Evolutionary conservation across 2,329 filamentous ascomycete species (phyloP).

Genomic region (Alternaria sp.): DNA sequence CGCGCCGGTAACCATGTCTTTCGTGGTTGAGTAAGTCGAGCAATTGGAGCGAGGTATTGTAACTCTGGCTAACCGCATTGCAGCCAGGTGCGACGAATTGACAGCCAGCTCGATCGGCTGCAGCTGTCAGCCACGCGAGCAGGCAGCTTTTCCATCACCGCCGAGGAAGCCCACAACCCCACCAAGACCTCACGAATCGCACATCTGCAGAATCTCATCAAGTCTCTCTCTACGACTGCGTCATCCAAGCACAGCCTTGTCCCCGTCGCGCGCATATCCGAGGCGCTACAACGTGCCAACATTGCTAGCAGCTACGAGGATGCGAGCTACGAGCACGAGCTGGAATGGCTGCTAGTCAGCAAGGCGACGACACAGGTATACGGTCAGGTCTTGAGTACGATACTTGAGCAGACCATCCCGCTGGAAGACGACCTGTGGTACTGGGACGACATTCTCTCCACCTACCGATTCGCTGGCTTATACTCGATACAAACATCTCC

Average conservation of each 20-base stretch:
- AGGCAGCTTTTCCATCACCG: conserved; percentile 41
- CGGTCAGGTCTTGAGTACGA: conserved; percentile 76
- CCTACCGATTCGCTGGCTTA: conserved; percentile 77
- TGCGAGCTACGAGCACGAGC: conserved; percentile 71
- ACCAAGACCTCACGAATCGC: conserved; percentile 59
- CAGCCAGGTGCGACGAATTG: conserved; percentile 65
- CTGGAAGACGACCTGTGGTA: conserved; percentile 91
- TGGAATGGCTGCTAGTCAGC: conserved; percentile 89
- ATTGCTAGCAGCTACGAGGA: conserved; percentile 53
- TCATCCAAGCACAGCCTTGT: conserved; percentile 70
- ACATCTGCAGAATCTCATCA: conserved; percentile 72
- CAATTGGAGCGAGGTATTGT: background rate
- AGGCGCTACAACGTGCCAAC: conserved; percentile 69
- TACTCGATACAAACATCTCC: conserved; percentile 91
- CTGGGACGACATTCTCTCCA: conserved; percentile 88
- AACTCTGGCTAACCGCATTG: conserved; percentile 9
- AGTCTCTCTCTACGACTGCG: conserved; percentile 74
- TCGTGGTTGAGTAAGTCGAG: conserved; percentile 52
- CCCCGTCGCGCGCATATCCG: conserved; percentile 63
- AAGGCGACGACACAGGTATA: conserved; percentile 94
- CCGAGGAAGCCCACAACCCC: conserved; percentile 46
- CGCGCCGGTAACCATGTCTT: conserved; percentile 49
- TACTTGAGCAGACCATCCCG: conserved; percentile 83
- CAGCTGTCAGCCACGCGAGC: conserved; percentile 55
- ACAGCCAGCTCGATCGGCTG: conserved; percentile 65